Evolutionary conservation across 2,329 filamentous ascomycete genomes (phyloP).

Genomic region (Botrytis sinoallii): DNA sequence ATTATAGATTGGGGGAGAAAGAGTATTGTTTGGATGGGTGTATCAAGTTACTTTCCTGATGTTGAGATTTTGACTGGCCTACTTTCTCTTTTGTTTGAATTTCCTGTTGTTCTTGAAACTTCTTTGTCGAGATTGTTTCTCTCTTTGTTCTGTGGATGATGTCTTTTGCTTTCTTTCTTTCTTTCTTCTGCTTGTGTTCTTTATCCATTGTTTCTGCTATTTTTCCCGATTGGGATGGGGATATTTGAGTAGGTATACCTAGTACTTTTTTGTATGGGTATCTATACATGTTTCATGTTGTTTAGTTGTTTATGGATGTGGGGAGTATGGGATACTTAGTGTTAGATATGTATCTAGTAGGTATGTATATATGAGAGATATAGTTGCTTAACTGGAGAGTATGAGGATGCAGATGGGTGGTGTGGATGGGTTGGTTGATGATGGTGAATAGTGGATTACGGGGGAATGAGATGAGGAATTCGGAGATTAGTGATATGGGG

Average conservation of each 20-base stretch:
- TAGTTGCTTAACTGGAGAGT: fast-evolving
- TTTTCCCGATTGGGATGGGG: too few species aligned
- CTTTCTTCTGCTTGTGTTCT: neutral
- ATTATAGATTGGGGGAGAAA: neutral
- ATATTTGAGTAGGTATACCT: too few species aligned
- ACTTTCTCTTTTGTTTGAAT: neutral
- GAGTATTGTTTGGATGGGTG: neutral
- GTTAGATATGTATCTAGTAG: too few species aligned
- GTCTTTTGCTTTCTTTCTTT: neutral
- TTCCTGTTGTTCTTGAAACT: too few species aligned
- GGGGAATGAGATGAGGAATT: neutral
- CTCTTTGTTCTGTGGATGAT: neutral
- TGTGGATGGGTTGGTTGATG: neutral
- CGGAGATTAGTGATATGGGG: too few species aligned
- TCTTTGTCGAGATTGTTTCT: neutral
- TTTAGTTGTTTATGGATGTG: neutral
- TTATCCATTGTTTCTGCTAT: neutral
- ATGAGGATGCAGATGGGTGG: neutral
- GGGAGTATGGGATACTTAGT: too few species aligned
- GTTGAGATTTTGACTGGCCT: neutral
- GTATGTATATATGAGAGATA: too few species aligned
- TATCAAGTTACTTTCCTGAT: neutral
- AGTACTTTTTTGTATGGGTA: too few species aligned
- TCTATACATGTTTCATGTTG: too few species aligned
- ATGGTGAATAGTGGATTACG: neutral